These are phyloP conservation scores for Umbilicaria muhlenbergii DNA, from an alignment of 495 filamentous ascomycete genomes.

Conservation along the genomic window DNA sequence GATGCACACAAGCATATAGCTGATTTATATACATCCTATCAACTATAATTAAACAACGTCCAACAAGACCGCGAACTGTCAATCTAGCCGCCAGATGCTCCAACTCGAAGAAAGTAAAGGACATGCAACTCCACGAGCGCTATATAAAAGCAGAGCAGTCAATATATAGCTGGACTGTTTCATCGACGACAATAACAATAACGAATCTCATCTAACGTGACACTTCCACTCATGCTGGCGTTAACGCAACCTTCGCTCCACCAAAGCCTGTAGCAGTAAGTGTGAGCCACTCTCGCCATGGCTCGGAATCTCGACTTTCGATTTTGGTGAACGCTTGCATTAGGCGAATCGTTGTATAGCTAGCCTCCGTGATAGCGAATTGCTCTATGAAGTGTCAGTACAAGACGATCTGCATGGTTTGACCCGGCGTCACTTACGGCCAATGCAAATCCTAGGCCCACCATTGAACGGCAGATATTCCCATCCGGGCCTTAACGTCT, in stretches of 20 bases:
- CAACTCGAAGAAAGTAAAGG: too few relatives aligned
- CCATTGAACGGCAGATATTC: constrained; percentile 50
- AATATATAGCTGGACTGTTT: too few relatives aligned
- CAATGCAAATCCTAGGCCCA: constrained; percentile 43
- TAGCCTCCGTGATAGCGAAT: constrained; percentile 44
- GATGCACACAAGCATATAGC: too few relatives aligned
- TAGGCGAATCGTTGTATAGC: constrained; percentile 35
- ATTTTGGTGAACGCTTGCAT: constrained; percentile 23
- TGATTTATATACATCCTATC: too few relatives aligned
- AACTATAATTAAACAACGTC: too few relatives aligned
- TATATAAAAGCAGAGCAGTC: too few relatives aligned
- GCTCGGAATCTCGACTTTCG: constrained; percentile 13
- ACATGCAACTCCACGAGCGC: too few relatives aligned
- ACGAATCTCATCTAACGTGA: too few relatives aligned
- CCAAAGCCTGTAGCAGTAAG: constrained; percentile 6
- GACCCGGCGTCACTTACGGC: constrained; percentile 9
- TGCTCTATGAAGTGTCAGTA: constrained; percentile 20
- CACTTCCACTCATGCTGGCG: not conserved
- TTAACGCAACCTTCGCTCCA: constrained; percentile 10
- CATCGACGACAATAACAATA: too few relatives aligned
- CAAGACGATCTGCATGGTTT: not conserved
- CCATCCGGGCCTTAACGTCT: constrained; percentile 27
- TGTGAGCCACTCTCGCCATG: constrained; percentile 10
- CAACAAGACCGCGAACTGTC: too few relatives aligned
- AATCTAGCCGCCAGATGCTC: too few relatives aligned